phyloP scores from a whole-genome alignment of 176 grass and related monocot genomes.

The Aegilops tauschii region DNA sequence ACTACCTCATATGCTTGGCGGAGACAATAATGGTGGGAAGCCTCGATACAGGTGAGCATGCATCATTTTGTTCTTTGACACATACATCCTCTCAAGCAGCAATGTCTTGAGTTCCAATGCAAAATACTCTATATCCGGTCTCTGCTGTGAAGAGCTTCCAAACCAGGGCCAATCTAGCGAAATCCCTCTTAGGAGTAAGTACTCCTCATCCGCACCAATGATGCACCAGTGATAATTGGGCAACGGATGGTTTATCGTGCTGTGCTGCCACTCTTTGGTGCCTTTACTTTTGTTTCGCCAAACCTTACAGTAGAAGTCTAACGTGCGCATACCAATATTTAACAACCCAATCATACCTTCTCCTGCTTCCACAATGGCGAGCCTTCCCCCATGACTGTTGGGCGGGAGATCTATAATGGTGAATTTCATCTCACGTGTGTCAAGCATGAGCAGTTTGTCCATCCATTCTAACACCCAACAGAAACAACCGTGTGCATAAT shows the following conservation, averaged over 20 bases:
- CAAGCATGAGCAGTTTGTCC: slow-evolving; percentile 20
- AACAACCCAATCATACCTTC: slow-evolving; percentile 25
- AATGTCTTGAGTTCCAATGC: slow-evolving; percentile 19
- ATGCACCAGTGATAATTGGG: slow-evolving; percentile 1
- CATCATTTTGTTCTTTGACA: neutral
- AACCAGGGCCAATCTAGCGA: neutral
- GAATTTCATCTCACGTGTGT: slow-evolving; percentile 27
- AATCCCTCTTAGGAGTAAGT: slow-evolving; percentile 18
- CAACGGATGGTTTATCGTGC: neutral
- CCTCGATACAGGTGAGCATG: slow-evolving; percentile 16
- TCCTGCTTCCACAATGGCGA: slow-evolving; percentile 25
- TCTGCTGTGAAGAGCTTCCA: neutral
- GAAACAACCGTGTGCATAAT: slow-evolving; percentile 14
- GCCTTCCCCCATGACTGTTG: neutral
- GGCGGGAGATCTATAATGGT: neutral
- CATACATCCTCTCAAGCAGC: slow-evolving; percentile 16
- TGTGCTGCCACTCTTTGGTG: neutral
- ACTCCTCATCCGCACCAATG: slow-evolving; percentile 26
- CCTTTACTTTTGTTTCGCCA: neutral
- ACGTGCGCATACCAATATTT: neutral
- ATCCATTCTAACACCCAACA: slow-evolving; percentile 14
- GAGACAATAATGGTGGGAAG: slow-evolving; percentile 30
- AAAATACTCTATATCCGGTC: slow-evolving; percentile 27
- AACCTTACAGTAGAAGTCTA: neutral
- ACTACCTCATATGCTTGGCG: slow-evolving; percentile 26